phyloP scores from a whole-genome alignment of 2,329 filamentous ascomycete species.

The Byssothecium circinans region DNA sequence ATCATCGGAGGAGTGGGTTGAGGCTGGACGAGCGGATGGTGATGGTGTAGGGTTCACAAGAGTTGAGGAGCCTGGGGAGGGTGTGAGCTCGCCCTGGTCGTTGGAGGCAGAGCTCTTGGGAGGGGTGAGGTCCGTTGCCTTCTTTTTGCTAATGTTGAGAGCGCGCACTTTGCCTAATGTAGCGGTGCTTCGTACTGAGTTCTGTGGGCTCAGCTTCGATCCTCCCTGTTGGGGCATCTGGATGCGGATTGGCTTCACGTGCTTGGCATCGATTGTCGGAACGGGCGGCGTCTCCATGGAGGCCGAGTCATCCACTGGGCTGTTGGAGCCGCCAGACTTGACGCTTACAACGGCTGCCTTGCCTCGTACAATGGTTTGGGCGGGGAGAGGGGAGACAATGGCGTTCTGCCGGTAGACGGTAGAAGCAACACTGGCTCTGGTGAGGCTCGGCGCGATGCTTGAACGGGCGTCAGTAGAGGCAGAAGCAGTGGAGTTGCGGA shows the following conservation, averaged over 20 bases:
- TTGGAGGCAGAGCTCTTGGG: slow-evolving; percentile 31
- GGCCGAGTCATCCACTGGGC: slow-evolving; percentile 49
- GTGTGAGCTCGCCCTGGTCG: slow-evolving; percentile 24
- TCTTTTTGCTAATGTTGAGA: slow-evolving; percentile 49
- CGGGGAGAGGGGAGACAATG: slow-evolving; percentile 74
- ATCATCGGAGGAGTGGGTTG: slow-evolving; percentile 35
- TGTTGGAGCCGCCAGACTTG: slow-evolving; percentile 66
- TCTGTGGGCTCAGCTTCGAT: slow-evolving; percentile 32
- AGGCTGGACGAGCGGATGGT: slow-evolving; percentile 29
- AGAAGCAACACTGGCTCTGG: slow-evolving; percentile 70
- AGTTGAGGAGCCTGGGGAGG: slow-evolving; percentile 21
- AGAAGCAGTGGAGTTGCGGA: slow-evolving; percentile 90
- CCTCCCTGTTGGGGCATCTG: slow-evolving; percentile 45
- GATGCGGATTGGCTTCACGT: slow-evolving; percentile 40
- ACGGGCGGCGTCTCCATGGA: slow-evolving; percentile 65
- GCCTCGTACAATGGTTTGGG: slow-evolving; percentile 82
- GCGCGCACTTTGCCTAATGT: slow-evolving; percentile 49
- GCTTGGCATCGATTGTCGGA: slow-evolving; percentile 67
- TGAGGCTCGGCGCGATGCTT: slow-evolving; percentile 54
- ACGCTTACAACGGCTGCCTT: slow-evolving; percentile 94
- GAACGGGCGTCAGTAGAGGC: slow-evolving; percentile 63
- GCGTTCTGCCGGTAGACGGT: slow-evolving; percentile 94
- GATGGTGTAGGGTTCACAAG: slow-evolving; percentile 17
- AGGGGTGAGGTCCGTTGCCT: slow-evolving; percentile 27
- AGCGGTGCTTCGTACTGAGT: slow-evolving; percentile 42